A percentile compares a stretch with the other conserved stretches of the same genome.
Evolutionary conservation across 768 basidiomycete species (phyloP).

Genomic region (Sarcodon aspratus): DNA sequence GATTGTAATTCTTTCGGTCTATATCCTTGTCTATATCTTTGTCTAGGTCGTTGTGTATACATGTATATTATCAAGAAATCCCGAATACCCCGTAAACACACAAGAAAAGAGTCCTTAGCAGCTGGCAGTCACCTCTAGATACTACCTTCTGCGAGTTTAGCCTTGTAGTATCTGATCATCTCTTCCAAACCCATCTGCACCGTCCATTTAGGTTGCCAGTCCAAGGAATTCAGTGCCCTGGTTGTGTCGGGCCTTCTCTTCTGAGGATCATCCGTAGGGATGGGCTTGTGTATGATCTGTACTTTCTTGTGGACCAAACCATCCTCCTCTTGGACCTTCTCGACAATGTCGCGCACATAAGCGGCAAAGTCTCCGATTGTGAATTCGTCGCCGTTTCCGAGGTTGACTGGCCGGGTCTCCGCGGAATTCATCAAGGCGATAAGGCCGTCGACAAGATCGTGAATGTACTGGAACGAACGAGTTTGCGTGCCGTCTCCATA

Average conservation of each 20-base stretch:
- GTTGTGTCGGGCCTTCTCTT: constrained; percentile 89
- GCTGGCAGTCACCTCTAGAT: constrained; percentile 26
- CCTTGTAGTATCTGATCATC: constrained; percentile 90
- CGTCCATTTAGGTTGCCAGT: constrained; percentile 91
- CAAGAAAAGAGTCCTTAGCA: background rate
- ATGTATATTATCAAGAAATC: background rate
- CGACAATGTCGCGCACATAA: constrained; percentile 85
- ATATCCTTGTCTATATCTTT: background rate
- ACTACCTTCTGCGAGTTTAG: constrained; percentile 78
- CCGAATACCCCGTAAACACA: background rate
- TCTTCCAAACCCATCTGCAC: constrained; percentile 91
- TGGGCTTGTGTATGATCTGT: constrained; percentile 65
- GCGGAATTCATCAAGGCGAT: constrained; percentile 92
- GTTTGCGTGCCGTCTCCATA: constrained; percentile 92
- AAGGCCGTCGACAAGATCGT: constrained; percentile 91
- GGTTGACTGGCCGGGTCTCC: constrained; percentile 91
- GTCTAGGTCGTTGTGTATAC: background rate
- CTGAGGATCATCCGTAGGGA: constrained; percentile 91
- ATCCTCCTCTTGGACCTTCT: constrained; percentile 82
- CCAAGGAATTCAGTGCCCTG: constrained; percentile 70
- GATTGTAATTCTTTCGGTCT: background rate
- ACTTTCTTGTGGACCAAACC: constrained; percentile 36
- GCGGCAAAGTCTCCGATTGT: constrained; percentile 92
- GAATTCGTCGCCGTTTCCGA: constrained; percentile 93
- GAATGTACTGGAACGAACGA: constrained; percentile 95